Conservation (phyloP, 176 grass and related monocot species). For the Cenchrus purpureus region DNA sequence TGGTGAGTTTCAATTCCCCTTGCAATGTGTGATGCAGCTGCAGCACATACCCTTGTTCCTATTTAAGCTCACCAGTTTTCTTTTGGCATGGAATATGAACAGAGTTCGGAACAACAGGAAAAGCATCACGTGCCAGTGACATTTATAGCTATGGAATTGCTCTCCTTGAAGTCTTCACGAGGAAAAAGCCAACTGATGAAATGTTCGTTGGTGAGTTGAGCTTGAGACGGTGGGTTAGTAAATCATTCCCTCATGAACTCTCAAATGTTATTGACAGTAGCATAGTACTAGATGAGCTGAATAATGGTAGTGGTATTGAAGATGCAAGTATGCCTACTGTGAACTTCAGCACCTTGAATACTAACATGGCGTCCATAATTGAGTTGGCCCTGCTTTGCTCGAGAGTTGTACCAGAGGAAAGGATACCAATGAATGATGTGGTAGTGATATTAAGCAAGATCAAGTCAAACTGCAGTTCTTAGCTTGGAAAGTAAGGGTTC, state of each 20-base stretch:
- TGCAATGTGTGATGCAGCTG: neutral
- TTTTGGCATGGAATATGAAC: constrained; percentile 16
- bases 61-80: neutral
- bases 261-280: constrained; percentile 24
- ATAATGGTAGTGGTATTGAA: neutral
- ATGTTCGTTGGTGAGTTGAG: constrained; percentile 51
- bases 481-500: neutral
- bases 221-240: constrained; percentile 55
- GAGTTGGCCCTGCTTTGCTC: constrained; percentile 52
- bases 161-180: constrained; percentile 55
- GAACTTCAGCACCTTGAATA: constrained; percentile 2
- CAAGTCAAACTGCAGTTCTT: constrained; percentile 31
- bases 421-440: constrained; percentile 46
- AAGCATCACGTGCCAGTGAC: constrained; percentile 50
- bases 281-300: constrained; percentile 1
- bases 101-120: constrained; percentile 54
- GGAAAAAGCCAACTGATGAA: constrained; percentile 55
- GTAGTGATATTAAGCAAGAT: constrained; percentile 47
- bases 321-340: neutral
- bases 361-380: constrained; percentile 30
- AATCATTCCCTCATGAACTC: constrained; percentile 33
- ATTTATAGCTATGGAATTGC: constrained; percentile 65
- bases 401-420: constrained; percentile 47
- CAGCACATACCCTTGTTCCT: neutral
- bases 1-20: neutral